Evolutionary conservation across 2,329 filamentous ascomycete genomes (phyloP).

Genomic region (Phyllosticta citrichinensis): DNA sequence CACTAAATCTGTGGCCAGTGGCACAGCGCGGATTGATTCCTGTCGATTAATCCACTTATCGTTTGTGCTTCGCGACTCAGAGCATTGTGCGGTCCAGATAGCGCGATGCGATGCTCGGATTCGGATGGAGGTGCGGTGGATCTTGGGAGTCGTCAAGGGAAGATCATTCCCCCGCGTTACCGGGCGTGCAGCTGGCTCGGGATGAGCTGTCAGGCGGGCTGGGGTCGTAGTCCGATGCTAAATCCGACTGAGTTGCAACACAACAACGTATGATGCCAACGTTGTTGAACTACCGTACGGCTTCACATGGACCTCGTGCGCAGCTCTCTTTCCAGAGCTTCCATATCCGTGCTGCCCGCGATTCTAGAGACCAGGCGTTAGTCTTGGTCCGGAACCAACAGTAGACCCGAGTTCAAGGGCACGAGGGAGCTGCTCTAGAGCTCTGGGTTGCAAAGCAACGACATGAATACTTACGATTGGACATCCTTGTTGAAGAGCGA

Average conservation of each 20-base stretch:
- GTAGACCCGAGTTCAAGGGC: slow-evolving; percentile 2
- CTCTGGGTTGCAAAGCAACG: neutral
- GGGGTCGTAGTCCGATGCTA: neutral
- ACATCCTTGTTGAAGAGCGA: slow-evolving; percentile 22
- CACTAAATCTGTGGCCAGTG: neutral
- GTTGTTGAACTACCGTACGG: neutral
- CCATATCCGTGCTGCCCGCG: slow-evolving; percentile 10
- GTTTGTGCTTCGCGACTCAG: neutral
- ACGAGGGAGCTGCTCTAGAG: neutral
- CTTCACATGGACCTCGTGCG: slow-evolving; percentile 3
- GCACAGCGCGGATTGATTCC: neutral
- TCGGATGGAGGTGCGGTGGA: neutral
- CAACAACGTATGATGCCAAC: neutral
- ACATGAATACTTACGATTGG: slow-evolving; percentile 15
- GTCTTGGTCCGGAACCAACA: slow-evolving; percentile 1
- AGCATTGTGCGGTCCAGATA: neutral
- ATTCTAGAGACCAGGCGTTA: slow-evolving; percentile 4
- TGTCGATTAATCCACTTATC: too few species aligned
- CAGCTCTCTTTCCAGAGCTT: slow-evolving; percentile 9
- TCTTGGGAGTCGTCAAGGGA: neutral
- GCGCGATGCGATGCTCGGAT: neutral
- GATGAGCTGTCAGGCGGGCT: neutral
- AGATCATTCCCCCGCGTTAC: neutral
- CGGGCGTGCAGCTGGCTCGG: too few species aligned
- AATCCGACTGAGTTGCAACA: neutral